These are phyloP conservation scores for Vitis labrusca DNA, from an alignment of 164 flowering plant species.

Conservation along the genomic window DNA sequence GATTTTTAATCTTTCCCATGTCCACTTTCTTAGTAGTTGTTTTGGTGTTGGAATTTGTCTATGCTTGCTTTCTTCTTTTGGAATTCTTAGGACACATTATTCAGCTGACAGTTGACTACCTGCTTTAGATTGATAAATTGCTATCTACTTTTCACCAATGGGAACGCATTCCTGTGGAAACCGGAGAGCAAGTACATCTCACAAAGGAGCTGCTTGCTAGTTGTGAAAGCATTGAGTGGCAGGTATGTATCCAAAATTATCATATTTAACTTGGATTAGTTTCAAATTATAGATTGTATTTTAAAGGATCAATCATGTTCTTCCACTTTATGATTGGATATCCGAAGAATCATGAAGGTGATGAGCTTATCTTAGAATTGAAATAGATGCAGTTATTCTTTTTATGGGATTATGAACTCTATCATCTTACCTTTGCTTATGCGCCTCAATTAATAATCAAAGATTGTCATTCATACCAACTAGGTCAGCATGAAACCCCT, in stretches of 20 bases:
- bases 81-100: background rate
- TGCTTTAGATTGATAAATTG: constrained; percentile 76
- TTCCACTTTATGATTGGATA: background rate
- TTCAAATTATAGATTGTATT: background rate
- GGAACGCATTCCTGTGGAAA: constrained; percentile 55
- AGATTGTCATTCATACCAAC: background rate
- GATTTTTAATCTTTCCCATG: too few relatives aligned
- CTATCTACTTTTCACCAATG: constrained; percentile 72
- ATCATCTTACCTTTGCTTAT: background rate
- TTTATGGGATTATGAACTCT: too few relatives aligned
- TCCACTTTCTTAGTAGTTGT: too few relatives aligned
- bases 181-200: constrained; percentile 53
- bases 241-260: constrained; percentile 43
- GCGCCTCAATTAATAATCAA: background rate
- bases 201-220: constrained; percentile 62
- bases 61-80: background rate
- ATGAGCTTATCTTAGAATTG: background rate
- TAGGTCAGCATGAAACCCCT: background rate
- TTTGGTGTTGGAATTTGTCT: constrained; percentile 3
- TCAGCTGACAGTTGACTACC: background rate
- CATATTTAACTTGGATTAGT: background rate
- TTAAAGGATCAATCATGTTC: background rate
- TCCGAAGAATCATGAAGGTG: background rate
- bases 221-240: constrained; percentile 96
- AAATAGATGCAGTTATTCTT: too few relatives aligned